Conservation (phyloP, 2,329 filamentous ascomycete genomes). For the Lasiodiplodia sp. region DNA sequence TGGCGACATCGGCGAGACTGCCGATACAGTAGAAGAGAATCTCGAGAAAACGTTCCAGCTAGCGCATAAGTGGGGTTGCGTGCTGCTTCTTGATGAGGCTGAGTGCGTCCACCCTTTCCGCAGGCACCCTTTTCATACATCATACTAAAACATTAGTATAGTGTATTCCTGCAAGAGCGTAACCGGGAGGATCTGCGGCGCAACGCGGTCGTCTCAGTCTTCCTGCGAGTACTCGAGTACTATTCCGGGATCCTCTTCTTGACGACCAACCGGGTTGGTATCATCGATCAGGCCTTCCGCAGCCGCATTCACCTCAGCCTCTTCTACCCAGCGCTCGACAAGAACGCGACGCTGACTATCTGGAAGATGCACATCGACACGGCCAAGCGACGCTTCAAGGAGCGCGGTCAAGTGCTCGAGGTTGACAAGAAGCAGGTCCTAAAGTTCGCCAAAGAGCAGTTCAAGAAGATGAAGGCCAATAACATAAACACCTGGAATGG, state of each 20-base stretch:
- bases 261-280: slow-evolving; percentile 44
- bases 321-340: slow-evolving; percentile 34
- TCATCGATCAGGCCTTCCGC: slow-evolving; percentile 41
- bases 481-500: neutral
- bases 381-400: neutral
- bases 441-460: neutral
- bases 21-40: slow-evolving; percentile 29
- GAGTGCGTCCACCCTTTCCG: neutral
- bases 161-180: slow-evolving; percentile 59
- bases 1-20: slow-evolving; percentile 32
- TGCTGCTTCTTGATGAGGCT: slow-evolving; percentile 28
- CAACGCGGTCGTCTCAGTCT: slow-evolving; percentile 52
- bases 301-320: slow-evolving; percentile 43
- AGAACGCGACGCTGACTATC: neutral
- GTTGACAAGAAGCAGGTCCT: neutral
- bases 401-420: neutral
- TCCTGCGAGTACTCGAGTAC: slow-evolving; percentile 29
- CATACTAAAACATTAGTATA: neutral
- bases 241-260: slow-evolving; percentile 40
- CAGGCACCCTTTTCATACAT: too few relatives aligned
- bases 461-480: neutral
- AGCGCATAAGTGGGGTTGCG: slow-evolving; percentile 29
- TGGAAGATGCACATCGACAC: neutral
- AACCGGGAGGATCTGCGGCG: slow-evolving; percentile 55
- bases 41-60: slow-evolving; percentile 32